Evolutionary conservation across 352 stramenopile species (phyloP), one percentile per base, ranked within the genome.

Genomic region (Pythium periplocum): DNA sequence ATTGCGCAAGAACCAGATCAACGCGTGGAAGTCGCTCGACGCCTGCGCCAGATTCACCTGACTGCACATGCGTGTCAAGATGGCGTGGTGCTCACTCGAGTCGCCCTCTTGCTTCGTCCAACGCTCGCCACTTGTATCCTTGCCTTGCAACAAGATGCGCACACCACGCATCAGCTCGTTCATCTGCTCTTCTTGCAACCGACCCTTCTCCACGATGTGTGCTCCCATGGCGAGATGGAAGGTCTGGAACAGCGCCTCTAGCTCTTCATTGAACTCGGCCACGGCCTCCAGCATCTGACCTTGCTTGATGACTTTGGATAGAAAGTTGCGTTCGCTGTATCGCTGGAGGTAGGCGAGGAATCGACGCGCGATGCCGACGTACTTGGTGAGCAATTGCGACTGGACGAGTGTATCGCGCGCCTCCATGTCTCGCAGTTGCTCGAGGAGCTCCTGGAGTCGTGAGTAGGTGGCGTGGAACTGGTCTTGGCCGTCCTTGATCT

Each of bases 221-320:
- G 48, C 44, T n/a, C 48, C 37, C 36, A 54, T 38, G 17, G 37
- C 30, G 33, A 54, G 40, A 32, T 54, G 48, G 48, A 45, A 54
- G 9, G 31, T 17, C 26, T 32, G 35, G 37, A 54, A 46, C 7
- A 54, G 35, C 48, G 48, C 31, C 36, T 54, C 48, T n/a, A 54
- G 48, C 36, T 54, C 37, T 7, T 2, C 9, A 7, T 54, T 44
- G 37, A 54, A 54, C 1, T 9, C 26, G 26, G 33, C 48, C 8
- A 54, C 37, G 11, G 44, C 8, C 30, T 45, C 48, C n/a, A 54
- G 37, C 48, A 54, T 45, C 2, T 6, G 12, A 10, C 44, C 35
- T 36, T 53, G 48, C 26, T 36, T 34, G 12, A 53, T 12, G 2
- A 53, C n/a, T 31, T 53, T 53, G 35, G 34, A 42, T 9, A 53